A percentile compares a stretch with the other conserved stretches of the same genome.
phyloP scores from a whole-genome alignment of 768 basidiomycete genomes.

The Lentinula sp. region DNA sequence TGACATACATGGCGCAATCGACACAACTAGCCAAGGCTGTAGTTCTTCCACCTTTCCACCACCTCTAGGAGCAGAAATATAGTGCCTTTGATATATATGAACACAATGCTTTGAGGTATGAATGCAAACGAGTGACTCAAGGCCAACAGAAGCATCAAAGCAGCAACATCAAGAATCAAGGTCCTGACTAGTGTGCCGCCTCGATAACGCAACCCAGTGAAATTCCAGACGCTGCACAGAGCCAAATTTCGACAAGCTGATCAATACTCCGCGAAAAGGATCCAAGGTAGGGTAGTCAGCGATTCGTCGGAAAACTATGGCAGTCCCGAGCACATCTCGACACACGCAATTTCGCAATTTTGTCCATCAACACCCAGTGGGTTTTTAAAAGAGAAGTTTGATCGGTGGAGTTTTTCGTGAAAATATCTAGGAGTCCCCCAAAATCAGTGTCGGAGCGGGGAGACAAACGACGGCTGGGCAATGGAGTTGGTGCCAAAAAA shows the following conservation, averaged over 20 bases:
- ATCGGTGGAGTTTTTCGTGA: too few relatives aligned
- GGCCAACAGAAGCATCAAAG: background rate
- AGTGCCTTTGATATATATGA: background rate
- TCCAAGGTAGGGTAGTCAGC: background rate
- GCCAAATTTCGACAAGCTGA: background rate
- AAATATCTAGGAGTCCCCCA: too few relatives aligned
- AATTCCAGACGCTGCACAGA: background rate
- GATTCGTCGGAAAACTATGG: background rate
- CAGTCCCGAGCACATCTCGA: too few relatives aligned
- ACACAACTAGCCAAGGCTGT: background rate
- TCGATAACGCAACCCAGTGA: background rate
- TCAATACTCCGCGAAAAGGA: background rate
- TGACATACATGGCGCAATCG: background rate
- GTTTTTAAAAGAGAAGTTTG: too few relatives aligned
- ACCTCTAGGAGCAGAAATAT: background rate
- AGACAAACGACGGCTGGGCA: too few relatives aligned
- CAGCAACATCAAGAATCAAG: background rate
- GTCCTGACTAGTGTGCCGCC: background rate
- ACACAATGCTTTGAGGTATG: background rate
- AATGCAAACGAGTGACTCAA: background rate
- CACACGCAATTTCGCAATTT: too few relatives aligned
- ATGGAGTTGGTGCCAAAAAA: too few relatives aligned
- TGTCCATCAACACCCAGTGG: too few relatives aligned
- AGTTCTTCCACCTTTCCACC: background rate
- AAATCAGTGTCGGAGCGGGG: too few relatives aligned